Percentiles rank a stretch among this genome's conserved stretches.
These are phyloP conservation scores for Haplographium delicatum DNA, from an alignment of 495 filamentous ascomycete species.

Conservation along the genomic window DNA sequence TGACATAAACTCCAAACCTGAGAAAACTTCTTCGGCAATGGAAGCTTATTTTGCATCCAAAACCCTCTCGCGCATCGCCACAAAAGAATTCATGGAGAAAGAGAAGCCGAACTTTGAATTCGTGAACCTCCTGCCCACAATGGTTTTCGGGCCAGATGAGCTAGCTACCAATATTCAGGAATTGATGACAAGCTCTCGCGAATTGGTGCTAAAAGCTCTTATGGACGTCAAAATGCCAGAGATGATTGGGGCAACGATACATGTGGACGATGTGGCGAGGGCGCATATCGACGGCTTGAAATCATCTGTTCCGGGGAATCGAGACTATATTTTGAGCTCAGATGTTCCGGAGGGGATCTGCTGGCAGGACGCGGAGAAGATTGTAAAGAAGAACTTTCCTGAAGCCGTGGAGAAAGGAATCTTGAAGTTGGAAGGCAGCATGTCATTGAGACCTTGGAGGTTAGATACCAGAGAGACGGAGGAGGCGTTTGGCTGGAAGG, in stretches of 20 bases:
- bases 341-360: constrained; percentile 23
- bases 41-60: constrained; percentile 26
- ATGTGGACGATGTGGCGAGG: constrained; percentile 40
- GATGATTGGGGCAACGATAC: constrained; percentile 33
- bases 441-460: constrained; percentile 31
- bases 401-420: constrained; percentile 33
- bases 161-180: constrained; percentile 29
- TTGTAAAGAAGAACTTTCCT: constrained; percentile 34
- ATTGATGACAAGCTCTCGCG: constrained; percentile 29
- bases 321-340: constrained; percentile 32
- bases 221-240: constrained; percentile 26
- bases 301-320: constrained; percentile 31
- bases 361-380: constrained; percentile 40
- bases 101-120: constrained; percentile 41
- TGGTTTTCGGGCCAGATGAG: constrained; percentile 41
- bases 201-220: constrained; percentile 27
- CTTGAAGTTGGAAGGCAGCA: constrained; percentile 34
- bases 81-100: constrained; percentile 37
- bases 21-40: constrained; percentile 11
- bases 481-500: constrained; percentile 40
- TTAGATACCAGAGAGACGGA: constrained; percentile 40
- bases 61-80: constrained; percentile 33
- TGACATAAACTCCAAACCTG: constrained; percentile 17
- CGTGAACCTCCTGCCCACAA: constrained; percentile 40
- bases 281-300: constrained; percentile 38